phyloP scores from a whole-genome alignment of 192 early-diverging fungal genomes.

The Phlyctochytrium arcticum region DNA sequence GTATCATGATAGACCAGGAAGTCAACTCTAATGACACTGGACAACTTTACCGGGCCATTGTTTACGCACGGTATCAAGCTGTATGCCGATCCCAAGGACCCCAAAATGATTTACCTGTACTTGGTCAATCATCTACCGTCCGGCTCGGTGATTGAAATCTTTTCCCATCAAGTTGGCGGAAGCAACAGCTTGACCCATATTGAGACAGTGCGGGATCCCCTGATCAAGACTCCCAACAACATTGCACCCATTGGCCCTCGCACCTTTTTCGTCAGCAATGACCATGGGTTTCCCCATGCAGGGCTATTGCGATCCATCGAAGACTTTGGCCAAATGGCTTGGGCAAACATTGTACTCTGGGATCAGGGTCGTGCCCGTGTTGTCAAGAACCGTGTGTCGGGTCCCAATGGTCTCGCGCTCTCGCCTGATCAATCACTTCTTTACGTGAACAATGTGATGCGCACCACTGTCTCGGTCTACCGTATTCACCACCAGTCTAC shows the following conservation, averaged over 20 bases:
- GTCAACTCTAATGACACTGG: background rate
- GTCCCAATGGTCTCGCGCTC: constrained; percentile 6
- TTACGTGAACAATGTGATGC: background rate
- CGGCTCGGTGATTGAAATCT: background rate
- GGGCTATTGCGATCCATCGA: background rate
- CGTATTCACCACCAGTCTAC: background rate
- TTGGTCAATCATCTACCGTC: background rate
- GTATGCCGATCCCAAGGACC: background rate
- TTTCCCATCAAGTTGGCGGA: background rate
- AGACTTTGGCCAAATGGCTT: constrained; percentile 1
- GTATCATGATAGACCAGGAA: background rate
- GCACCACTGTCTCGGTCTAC: background rate
- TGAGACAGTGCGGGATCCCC: background rate
- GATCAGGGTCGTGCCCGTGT: background rate
- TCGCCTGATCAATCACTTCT: background rate
- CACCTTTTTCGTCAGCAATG: constrained; percentile 20
- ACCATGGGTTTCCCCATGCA: constrained; percentile 6
- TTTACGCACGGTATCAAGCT: background rate
- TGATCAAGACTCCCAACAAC: constrained; percentile 19
- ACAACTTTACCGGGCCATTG: background rate
- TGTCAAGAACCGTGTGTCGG: constrained; percentile 2
- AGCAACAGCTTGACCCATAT: background rate
- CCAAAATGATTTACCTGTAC: background rate
- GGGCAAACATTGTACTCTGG: constrained; percentile 1
- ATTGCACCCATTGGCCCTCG: background rate